Conservation (phyloP, 179 eudicot genomes). For the Sideroxylon spinosum region DNA sequence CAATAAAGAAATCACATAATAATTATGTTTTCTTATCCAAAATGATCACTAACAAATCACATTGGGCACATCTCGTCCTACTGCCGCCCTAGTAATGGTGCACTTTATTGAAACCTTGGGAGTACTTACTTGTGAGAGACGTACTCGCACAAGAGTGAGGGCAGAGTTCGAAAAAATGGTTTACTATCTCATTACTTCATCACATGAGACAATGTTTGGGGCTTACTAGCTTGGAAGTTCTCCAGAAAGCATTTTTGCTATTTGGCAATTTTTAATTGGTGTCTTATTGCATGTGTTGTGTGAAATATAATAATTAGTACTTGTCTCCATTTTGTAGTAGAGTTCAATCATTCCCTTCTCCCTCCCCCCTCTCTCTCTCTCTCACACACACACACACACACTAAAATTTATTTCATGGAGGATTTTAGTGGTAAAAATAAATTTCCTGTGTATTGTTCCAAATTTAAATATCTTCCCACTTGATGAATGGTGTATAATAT, state of each 20-base stretch:
- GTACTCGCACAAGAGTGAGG: background rate
- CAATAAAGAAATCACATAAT: too few relatives aligned
- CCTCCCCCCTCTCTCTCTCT: background rate
- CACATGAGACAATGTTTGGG: background rate
- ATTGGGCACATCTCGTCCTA: too few relatives aligned
- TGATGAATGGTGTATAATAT: background rate
- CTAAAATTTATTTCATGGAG: background rate
- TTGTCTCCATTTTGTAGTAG: background rate
- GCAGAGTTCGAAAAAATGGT: too few relatives aligned
- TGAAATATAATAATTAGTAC: background rate
- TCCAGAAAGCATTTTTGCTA: background rate
- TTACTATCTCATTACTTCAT: background rate
- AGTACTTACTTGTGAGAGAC: background rate
- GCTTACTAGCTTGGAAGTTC: slow-evolving; percentile 7
- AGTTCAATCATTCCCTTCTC: background rate
- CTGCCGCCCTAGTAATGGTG: background rate
- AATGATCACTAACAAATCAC: too few relatives aligned
- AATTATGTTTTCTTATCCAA: too few relatives aligned
- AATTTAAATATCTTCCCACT: background rate
- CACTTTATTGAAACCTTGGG: background rate
- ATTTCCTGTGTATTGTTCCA: background rate
- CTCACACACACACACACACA: background rate
- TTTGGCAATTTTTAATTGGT: background rate
- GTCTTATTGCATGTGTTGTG: background rate
- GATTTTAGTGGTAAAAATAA: background rate